phyloP scores from a whole-genome alignment of 148 eudicot species.

The Vaccinium darrowii region DNA sequence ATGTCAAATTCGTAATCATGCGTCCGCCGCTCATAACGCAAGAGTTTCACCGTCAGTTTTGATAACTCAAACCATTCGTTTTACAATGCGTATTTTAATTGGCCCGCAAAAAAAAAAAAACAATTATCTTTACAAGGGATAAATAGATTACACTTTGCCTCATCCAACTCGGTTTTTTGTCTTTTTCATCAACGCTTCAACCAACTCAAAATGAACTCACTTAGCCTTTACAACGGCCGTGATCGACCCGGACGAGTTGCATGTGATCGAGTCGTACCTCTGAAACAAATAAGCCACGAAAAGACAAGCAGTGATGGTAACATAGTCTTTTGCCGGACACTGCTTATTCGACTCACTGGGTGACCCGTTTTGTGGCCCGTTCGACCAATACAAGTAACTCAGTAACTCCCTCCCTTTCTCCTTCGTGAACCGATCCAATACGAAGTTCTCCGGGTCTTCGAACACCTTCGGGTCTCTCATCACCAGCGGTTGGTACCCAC shows the following conservation, averaged over 20 bases:
- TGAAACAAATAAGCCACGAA: conserved; percentile 62
- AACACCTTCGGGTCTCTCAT: conserved; percentile 80
- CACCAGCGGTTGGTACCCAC: conserved; percentile 68
- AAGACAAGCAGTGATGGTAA: conserved; percentile 58
- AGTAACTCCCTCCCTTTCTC: conserved; percentile 52
- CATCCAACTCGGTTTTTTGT: no score
- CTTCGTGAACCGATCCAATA: conserved; percentile 49
- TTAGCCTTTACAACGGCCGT: conserved; percentile 41
- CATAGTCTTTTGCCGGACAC: conserved; percentile 67
- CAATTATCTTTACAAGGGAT: no score
- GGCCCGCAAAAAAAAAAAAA: no score
- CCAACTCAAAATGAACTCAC: background rate
- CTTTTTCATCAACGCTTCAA: background rate
- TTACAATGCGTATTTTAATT: no score
- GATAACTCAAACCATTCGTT: no score
- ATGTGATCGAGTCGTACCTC: conserved; percentile 60
- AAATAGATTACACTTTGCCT: no score
- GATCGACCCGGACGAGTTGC: conserved; percentile 43
- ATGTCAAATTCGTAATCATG: no score
- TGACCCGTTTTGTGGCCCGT: conserved; percentile 71
- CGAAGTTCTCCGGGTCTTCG: conserved; percentile 61
- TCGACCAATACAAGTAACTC: conserved; percentile 78
- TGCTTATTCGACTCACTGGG: conserved; percentile 67
- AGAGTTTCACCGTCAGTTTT: no score
- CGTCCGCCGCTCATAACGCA: no score